Evolutionary conservation across 148 eudicot species (phyloP), one percentile per base, ranked within the genome.

Genomic region (Pharnaceum exiguum): DNA sequence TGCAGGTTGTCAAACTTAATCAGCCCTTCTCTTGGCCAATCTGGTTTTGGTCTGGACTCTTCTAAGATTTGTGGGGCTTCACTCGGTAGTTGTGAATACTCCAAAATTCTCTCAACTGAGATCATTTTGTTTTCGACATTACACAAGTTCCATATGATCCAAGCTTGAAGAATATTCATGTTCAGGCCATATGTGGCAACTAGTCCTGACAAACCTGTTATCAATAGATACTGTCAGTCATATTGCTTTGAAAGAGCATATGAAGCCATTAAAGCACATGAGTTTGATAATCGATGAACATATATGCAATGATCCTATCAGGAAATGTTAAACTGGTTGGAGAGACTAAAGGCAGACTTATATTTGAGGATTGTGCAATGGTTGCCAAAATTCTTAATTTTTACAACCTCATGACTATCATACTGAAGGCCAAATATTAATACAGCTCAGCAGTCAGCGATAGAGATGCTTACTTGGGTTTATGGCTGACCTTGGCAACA

Each of bases 91-190:
- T 63, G 72, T 3, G 78, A 60, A 63, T 77, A 79, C 35, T 90
- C 85, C 29, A 84, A 89, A 66, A 90, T 82, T 63, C 97, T 75
- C 72, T 90, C 93, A 11, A 90, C 95, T 2, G 93, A 87, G 6
- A 90, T 90, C 95, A 90, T 90, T 54, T 90, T 90, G 82, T 90
- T 90, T 62, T 90, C 95, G 0, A 87, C 97, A 9, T 91, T 91
- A 51, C 97, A 91, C 12, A 91, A 74, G 77, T 91, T 91, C 97
- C 97, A 91, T 80, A 87, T 81, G 8, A 82, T 87, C 97, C 97
- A 91, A 21, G 97, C 94, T 59, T 91, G 96, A 5, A 91, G 66
- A 11, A 85, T 86, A 48, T 81, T 91, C 70, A 91, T 69, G 51
- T 79, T 87, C 52, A 90, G 68, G 10, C 97, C 97, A 35, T 91